A percentile compares a stretch with the other conserved stretches of the same genome.
These are phyloP conservation scores for Russula virescens DNA, from an alignment of 768 basidiomycete species.

Conservation along the genomic window DNA sequence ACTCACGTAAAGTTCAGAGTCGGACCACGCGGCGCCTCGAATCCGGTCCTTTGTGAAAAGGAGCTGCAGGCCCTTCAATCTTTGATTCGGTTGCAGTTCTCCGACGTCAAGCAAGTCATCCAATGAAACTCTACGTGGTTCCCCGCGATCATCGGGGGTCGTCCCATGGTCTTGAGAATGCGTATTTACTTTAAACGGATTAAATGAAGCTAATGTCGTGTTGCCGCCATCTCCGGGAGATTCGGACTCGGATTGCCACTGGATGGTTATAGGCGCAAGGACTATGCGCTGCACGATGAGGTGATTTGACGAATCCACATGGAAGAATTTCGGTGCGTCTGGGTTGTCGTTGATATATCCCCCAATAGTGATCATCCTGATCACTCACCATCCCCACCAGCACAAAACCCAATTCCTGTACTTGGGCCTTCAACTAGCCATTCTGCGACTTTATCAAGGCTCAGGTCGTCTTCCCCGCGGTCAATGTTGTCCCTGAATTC, in stretches of 20 bases:
- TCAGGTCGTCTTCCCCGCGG: conserved; percentile 8
- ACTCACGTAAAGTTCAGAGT: conserved; percentile 25
- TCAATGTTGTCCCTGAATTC: conserved; percentile 10
- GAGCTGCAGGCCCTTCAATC: conserved; percentile 29
- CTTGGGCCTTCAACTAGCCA: conserved; percentile 22
- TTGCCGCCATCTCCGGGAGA: conserved; percentile 31
- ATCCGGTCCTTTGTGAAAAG: conserved; percentile 33
- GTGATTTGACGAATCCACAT: conserved; percentile 39
- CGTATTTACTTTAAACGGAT: conserved; percentile 55
- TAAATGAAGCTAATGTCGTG: conserved; percentile 44
- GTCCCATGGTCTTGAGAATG: conserved; percentile 45
- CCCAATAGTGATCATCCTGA: not conserved
- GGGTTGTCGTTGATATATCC: not conserved
- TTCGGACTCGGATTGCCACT: conserved; percentile 26
- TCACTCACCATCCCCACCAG: conserved; percentile 10
- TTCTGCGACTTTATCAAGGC: conserved; percentile 13
- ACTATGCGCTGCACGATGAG: conserved; percentile 36
- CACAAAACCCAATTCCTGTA: conserved; percentile 12
- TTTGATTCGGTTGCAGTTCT: conserved; percentile 28
- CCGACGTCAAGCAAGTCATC: conserved; percentile 35
- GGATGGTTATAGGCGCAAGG: conserved; percentile 17
- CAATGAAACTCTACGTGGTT: conserved; percentile 30
- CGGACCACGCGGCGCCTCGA: conserved; percentile 24
- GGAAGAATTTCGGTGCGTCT: conserved; percentile 40
- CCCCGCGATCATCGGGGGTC: conserved; percentile 25